Evolutionary conservation across 176 grass and related monocot genomes (phyloP), one percentile per base, ranked within the genome.

Genomic region (Carex pumila): DNA sequence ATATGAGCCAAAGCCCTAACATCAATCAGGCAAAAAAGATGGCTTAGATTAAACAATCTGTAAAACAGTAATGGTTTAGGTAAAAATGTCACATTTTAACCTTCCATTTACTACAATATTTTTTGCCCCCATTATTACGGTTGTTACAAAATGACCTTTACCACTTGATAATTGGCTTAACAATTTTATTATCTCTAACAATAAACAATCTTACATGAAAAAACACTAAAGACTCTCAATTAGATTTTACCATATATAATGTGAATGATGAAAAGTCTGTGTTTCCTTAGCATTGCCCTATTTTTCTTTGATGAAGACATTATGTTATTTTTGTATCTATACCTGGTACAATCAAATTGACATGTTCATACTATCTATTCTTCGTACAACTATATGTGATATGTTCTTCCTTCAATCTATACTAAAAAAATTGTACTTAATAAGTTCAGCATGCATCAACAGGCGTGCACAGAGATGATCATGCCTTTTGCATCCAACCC

Each of bases 401-500:
- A 74, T 75, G 45, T 75, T 29, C 18, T 25, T 7, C 22, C 11
- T 75, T 75, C 18, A 71, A 47, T 47, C 43, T 43, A 71, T 45
- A 45, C 68, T 50, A 73, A 17, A 9, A 76, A 22, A 6, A 15
- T 32, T 55, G 10, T 53, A 49, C 22, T 49, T 53, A 19, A 54
- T 53, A 21, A 64, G 53, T 82, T 81, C 12, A 6, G 36, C 22
- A 54, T 92, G 58, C 18, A 87, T 86, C 54, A 52, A 82, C 88
- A 98, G 95, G 95, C 95, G 18, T 98, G 95, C 61, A 98, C 95
- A n/a, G 95, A 98, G 91, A 98, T 98, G 92, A 90, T 98, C 43
- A 94, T 98, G 95, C 95, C 95, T 7, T 89, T 94, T 90, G 88
- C 92, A 47, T 94, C 54, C 50, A 93, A 88, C 88, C 66, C 92